phyloP scores from a whole-genome alignment of 345 rosid genomes.

The Barbarea vulgaris region DNA sequence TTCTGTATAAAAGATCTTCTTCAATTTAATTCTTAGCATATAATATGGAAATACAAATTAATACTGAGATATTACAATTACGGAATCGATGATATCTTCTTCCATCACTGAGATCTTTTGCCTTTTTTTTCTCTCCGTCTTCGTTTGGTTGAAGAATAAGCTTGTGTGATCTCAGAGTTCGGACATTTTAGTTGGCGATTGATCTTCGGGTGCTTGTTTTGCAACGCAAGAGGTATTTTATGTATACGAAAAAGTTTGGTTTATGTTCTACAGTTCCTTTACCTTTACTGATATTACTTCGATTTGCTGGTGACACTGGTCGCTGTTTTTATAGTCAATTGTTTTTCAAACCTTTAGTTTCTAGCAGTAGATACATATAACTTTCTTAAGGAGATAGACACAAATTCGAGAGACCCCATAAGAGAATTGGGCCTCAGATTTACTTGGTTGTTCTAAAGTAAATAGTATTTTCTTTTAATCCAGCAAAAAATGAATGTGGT shows the following conservation, averaged over 20 bases:
- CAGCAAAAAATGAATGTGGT: slow-evolving; percentile 36
- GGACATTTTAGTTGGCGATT: not conserved
- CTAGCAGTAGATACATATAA: not conserved
- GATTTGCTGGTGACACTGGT: not conserved
- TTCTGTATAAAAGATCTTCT: no score
- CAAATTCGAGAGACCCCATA: not conserved
- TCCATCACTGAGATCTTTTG: not conserved
- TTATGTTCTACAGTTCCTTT: not conserved
- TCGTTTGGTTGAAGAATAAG: not conserved
- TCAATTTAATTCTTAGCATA: no score
- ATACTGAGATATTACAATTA: not conserved
- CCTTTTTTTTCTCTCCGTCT: not conserved
- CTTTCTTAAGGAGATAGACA: not conserved
- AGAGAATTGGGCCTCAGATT: not conserved
- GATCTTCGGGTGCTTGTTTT: not conserved
- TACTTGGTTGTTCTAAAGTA: no score
- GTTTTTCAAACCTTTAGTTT: no score
- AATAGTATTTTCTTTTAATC: not conserved
- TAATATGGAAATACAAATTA: not conserved
- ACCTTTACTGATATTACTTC: not conserved
- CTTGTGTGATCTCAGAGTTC: not conserved
- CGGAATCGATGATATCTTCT: not conserved
- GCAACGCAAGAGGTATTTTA: not conserved
- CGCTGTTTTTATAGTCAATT: no score
- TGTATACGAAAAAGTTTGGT: not conserved